Conservation (phyloP, 768 basidiomycete genomes). For the Mycena rebaudengoi region DNA sequence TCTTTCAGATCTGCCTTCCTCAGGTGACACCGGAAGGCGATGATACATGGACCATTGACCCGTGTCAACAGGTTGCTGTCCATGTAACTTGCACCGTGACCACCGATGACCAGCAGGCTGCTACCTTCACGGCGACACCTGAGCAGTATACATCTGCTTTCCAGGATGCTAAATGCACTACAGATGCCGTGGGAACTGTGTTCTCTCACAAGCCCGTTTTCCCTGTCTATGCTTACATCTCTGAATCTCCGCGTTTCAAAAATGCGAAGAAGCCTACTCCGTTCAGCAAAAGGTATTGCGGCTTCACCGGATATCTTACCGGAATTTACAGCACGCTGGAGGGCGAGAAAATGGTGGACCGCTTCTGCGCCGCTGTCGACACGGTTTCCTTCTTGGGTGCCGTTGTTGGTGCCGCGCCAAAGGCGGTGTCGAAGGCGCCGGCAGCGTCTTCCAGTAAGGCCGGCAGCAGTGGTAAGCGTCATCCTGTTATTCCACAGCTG, state of each 20-base stretch:
- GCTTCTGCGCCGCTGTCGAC: background rate
- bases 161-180: background rate
- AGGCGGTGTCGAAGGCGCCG: too few relatives aligned
- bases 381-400: background rate
- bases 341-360: background rate
- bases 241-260: background rate
- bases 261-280: background rate
- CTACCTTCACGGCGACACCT: background rate
- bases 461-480: too few relatives aligned
- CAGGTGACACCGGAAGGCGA: background rate
- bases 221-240: background rate
- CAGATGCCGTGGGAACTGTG: background rate
- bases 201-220: background rate
- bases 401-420: background rate
- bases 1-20: background rate
- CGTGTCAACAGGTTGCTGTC: background rate
- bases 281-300: background rate
- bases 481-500: too few relatives aligned
- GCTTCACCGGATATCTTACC: background rate
- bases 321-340: background rate
- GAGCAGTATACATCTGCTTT: background rate
- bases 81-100: background rate
- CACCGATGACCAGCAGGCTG: background rate
- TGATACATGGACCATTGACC: background rate
- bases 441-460: too few relatives aligned